A percentile compares a stretch with the other conserved stretches of the same genome.
These are phyloP conservation scores for Rosellinia necatrix DNA, from an alignment of 2,329 filamentous ascomycete species.

Conservation along the genomic window DNA sequence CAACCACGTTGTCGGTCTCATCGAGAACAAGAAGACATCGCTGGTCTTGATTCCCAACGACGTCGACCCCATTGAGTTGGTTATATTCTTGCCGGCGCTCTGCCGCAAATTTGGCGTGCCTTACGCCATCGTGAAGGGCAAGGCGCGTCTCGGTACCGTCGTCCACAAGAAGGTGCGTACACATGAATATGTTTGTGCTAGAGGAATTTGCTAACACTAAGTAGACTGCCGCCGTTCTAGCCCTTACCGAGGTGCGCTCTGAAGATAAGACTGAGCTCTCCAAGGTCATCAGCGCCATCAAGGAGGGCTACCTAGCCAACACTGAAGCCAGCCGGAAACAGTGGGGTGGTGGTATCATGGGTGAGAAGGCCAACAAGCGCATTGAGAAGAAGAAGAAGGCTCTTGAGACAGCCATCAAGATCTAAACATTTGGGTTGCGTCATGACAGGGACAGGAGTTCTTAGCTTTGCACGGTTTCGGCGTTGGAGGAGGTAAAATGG, in stretches of 20 bases:
- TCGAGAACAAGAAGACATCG: slow-evolving; percentile 99
- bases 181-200: neutral
- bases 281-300: slow-evolving; percentile 94
- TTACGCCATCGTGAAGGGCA: slow-evolving; percentile 99
- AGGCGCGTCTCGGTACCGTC: slow-evolving; percentile 97
- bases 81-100: slow-evolving; percentile 97
- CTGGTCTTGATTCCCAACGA: slow-evolving; percentile 99
- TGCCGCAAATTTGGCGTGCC: slow-evolving; percentile 99
- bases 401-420: slow-evolving; percentile 93
- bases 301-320: slow-evolving; percentile 97
- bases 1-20: slow-evolving; percentile 97
- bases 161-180: slow-evolving; percentile 94
- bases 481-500: slow-evolving; percentile 45
- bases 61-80: slow-evolving; percentile 98
- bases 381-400: slow-evolving; percentile 91
- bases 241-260: slow-evolving; percentile 92
- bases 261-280: slow-evolving; percentile 99
- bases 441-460: slow-evolving; percentile 41
- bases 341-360: slow-evolving; percentile 99
- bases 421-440: slow-evolving; percentile 61
- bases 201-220: slow-evolving; percentile 37
- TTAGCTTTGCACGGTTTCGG: slow-evolving; percentile 43
- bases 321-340: slow-evolving; percentile 87
- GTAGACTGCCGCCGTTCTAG: slow-evolving; percentile 92
- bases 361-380: slow-evolving; percentile 84